These are phyloP conservation scores for Penicillium egyptiacum DNA, from an alignment of 495 filamentous ascomycete species.

Conservation along the genomic window DNA sequence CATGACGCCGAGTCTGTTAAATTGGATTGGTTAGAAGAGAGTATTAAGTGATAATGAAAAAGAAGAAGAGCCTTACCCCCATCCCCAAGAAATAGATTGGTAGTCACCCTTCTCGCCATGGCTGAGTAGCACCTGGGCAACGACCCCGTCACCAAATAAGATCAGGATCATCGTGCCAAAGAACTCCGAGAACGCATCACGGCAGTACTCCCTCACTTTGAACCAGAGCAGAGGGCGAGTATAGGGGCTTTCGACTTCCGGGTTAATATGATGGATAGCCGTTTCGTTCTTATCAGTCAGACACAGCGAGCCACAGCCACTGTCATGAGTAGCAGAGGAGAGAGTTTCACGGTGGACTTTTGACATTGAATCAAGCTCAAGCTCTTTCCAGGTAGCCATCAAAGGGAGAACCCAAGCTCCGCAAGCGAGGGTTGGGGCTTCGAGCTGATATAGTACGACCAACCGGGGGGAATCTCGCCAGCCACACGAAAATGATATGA, in stretches of 20 bases:
- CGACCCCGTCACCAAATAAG: slow-evolving; percentile 61
- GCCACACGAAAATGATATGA: neutral
- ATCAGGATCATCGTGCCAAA: slow-evolving; percentile 63
- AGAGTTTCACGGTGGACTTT: slow-evolving; percentile 18
- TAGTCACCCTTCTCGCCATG: slow-evolving; percentile 52
- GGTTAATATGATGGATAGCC: slow-evolving; percentile 17
- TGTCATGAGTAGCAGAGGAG: slow-evolving; percentile 13
- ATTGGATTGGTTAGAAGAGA: slow-evolving; percentile 11
- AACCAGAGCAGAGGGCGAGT: slow-evolving; percentile 46
- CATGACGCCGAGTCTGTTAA: slow-evolving; percentile 55
- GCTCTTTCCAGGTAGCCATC: slow-evolving; percentile 17
- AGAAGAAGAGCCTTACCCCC: slow-evolving; percentile 48
- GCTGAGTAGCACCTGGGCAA: slow-evolving; percentile 60
- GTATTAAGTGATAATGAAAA: neutral
- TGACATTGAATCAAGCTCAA: slow-evolving; percentile 19
- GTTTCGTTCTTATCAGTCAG: slow-evolving; percentile 18
- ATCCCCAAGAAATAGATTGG: slow-evolving; percentile 62
- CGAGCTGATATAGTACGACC: slow-evolving; percentile 11
- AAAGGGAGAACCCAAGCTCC: neutral
- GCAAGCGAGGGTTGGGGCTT: neutral
- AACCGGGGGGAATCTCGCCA: slow-evolving; percentile 2
- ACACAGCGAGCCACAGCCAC: slow-evolving; percentile 23
- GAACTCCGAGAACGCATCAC: slow-evolving; percentile 63
- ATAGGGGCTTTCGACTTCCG: slow-evolving; percentile 6
- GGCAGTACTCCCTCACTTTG: slow-evolving; percentile 43